Percentiles rank a stretch among this genome's conserved stretches.
phyloP scores from a whole-genome alignment of 2,329 filamentous ascomycete species.

The Cladosporium sp. region DNA sequence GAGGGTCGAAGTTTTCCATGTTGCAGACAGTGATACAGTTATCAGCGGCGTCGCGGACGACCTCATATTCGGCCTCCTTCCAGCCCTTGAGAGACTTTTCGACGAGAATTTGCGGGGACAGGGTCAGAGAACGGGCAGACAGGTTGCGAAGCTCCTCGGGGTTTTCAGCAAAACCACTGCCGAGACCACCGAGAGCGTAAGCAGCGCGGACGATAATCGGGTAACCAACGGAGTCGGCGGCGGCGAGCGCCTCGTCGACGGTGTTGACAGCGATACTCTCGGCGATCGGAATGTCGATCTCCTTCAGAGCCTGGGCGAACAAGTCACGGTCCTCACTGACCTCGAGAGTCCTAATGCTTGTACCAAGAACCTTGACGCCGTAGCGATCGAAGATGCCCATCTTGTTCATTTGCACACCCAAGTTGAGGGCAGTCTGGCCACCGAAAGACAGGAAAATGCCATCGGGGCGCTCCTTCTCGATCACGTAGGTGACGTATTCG shows the following conservation, averaged over 20 bases:
- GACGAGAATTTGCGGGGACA: slow-evolving; percentile 92
- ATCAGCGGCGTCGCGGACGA: slow-evolving; percentile 92
- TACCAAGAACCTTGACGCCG: slow-evolving; percentile 90
- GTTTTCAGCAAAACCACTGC: slow-evolving; percentile 93
- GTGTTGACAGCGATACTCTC: slow-evolving; percentile 90
- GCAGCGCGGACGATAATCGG: slow-evolving; percentile 97
- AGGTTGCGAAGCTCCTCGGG: slow-evolving; percentile 89
- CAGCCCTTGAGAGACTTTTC: slow-evolving; percentile 99
- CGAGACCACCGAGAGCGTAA: slow-evolving; percentile 91
- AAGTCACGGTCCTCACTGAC: slow-evolving; percentile 93
- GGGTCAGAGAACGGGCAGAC: slow-evolving; percentile 83
- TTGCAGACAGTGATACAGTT: slow-evolving; percentile 99
- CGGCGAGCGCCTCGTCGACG: slow-evolving; percentile 84
- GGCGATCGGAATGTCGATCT: slow-evolving; percentile 96
- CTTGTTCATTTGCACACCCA: slow-evolving; percentile 95
- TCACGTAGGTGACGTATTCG: slow-evolving; percentile 96
- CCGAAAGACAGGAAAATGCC: slow-evolving; percentile 97
- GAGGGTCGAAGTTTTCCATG: slow-evolving; percentile 97
- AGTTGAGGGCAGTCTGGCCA: slow-evolving; percentile 92
- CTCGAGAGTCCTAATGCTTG: slow-evolving; percentile 88
- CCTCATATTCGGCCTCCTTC: slow-evolving; percentile 99
- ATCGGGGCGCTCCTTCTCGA: slow-evolving; percentile 91
- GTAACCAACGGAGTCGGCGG: slow-evolving; percentile 82
- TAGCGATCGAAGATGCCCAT: slow-evolving; percentile 94
- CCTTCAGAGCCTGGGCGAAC: slow-evolving; percentile 89